A percentile compares a stretch with the other conserved stretches of the same genome.
Evolutionary conservation across 371 early-diverging fungal genomes (phyloP).

Genomic region (Amoeboaphelidium protococcarum): DNA sequence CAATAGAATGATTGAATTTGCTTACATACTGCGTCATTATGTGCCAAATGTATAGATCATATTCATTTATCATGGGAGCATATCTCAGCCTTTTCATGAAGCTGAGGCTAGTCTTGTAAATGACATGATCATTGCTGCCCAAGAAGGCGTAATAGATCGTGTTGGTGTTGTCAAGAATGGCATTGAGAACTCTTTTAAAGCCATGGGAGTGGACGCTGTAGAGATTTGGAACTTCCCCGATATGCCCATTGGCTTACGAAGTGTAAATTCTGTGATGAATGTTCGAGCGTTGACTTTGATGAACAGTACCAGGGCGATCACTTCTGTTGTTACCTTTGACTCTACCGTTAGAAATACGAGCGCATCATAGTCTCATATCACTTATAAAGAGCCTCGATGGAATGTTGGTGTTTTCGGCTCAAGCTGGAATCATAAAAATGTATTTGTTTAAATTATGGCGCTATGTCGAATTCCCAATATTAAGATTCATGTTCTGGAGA

Average conservation of each 20-base stretch:
- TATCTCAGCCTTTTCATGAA: background rate
- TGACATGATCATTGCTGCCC: background rate
- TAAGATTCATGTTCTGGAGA: background rate
- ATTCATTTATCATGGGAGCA: background rate
- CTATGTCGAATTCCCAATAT: background rate
- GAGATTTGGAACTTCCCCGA: background rate
- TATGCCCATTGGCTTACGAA: background rate
- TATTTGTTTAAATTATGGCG: background rate
- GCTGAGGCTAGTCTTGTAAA: background rate
- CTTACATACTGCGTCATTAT: background rate
- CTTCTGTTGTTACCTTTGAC: no score
- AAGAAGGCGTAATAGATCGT: background rate
- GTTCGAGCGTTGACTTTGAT: no score
- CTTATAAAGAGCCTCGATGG: background rate
- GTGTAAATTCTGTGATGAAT: no score
- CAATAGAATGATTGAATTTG: background rate
- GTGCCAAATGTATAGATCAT: background rate
- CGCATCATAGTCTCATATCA: no score
- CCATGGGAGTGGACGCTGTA: background rate
- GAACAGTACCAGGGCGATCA: no score
- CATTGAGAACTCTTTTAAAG: background rate
- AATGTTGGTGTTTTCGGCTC: background rate
- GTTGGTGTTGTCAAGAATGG: background rate
- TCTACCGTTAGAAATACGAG: no score
- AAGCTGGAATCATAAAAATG: background rate